A percentile compares a stretch with the other conserved stretches of the same genome.
These are phyloP conservation scores for Mycena venus DNA, from an alignment of 768 basidiomycete genomes.

Conservation along the genomic window DNA sequence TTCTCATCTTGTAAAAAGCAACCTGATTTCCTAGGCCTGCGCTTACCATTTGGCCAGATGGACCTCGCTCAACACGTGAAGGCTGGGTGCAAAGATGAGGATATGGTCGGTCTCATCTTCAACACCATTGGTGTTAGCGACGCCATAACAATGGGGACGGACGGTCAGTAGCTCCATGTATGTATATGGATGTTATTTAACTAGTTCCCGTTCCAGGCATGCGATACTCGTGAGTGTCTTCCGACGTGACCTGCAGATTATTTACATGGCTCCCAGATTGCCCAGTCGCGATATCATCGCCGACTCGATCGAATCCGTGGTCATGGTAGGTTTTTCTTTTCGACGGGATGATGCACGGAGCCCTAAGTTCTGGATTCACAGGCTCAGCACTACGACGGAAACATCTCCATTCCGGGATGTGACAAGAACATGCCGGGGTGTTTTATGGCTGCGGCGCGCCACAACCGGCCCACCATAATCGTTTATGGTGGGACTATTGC, in stretches of 20 bases:
- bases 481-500: slow-evolving; percentile 91
- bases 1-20: slow-evolving; percentile 72
- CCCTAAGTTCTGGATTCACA: slow-evolving; percentile 38
- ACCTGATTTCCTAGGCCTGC: not conserved
- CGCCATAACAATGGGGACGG: slow-evolving; percentile 92
- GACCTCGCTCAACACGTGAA: slow-evolving; percentile 86
- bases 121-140: slow-evolving; percentile 87
- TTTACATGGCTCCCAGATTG: slow-evolving; percentile 58
- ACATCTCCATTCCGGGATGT: slow-evolving; percentile 89
- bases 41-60: slow-evolving; percentile 58
- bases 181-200: not conserved
- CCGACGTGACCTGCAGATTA: not conserved
- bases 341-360: slow-evolving; percentile 69
- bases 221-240: slow-evolving; percentile 81
- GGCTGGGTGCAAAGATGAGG: slow-evolving; percentile 85
- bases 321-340: not conserved
- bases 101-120: slow-evolving; percentile 85
- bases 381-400: slow-evolving; percentile 92
- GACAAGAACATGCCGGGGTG: slow-evolving; percentile 96
- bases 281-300: slow-evolving; percentile 92
- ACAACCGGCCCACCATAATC: slow-evolving; percentile 90
- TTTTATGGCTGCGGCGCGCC: slow-evolving; percentile 86
- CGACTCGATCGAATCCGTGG: slow-evolving; percentile 82
- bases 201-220: slow-evolving; percentile 66
- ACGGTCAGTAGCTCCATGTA: slow-evolving; percentile 62